Evolutionary conservation across 164 flowering plant species (phyloP).

Genomic region (Tetracentron sinense): DNA sequence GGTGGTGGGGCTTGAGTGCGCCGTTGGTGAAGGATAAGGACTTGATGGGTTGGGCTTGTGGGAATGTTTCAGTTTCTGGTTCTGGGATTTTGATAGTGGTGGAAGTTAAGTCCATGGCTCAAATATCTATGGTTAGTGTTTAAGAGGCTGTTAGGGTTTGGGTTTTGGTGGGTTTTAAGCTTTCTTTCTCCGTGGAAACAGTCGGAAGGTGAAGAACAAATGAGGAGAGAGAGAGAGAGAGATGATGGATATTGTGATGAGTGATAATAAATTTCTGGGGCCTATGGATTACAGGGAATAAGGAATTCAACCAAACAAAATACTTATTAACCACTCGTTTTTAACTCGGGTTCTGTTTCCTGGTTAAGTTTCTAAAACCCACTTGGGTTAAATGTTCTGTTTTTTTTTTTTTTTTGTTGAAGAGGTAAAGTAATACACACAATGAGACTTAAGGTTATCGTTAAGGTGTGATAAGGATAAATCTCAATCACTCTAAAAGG

Average conservation of each 20-base stretch:
- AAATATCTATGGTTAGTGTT: constrained; percentile 9
- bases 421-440: no score
- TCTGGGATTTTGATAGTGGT: constrained; percentile 12
- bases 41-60: constrained; percentile 16
- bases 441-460: no score
- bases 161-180: background rate
- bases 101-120: constrained; percentile 23
- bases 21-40: constrained; percentile 41
- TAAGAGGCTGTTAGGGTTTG: background rate
- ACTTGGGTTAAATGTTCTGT: constrained; percentile 16
- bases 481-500: no score
- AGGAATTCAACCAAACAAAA: constrained; percentile 12
- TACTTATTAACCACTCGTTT: constrained; percentile 20
- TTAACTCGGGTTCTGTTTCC: constrained; percentile 7
- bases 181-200: constrained; percentile 7
- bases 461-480: no score
- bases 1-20: constrained; percentile 31
- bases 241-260: constrained; percentile 5
- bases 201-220: constrained; percentile 20
- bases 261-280: constrained; percentile 4
- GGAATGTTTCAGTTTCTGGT: constrained; percentile 17
- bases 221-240: background rate
- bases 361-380: constrained; percentile 13
- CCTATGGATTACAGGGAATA: constrained; percentile 9
- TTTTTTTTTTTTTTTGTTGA: no score